phyloP scores from a whole-genome alignment of 305 asterid species.

The Plantago coronopus region DNA sequence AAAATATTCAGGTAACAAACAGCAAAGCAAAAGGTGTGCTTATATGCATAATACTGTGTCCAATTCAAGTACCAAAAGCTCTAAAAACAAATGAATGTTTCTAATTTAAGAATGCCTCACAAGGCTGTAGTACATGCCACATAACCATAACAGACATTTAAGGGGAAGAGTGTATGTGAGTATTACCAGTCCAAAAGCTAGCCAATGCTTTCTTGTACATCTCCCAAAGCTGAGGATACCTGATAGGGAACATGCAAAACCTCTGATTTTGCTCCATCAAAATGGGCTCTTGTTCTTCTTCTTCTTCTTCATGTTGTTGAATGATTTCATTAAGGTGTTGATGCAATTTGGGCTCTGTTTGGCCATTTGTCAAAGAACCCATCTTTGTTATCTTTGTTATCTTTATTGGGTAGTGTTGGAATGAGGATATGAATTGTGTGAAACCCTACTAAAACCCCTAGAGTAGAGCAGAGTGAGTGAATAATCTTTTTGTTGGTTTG shows the following conservation, averaged over 20 bases:
- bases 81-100: too few species aligned
- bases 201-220: slow-evolving; percentile 74
- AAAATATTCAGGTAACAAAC: too few species aligned
- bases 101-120: too few species aligned
- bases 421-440: slow-evolving; percentile 8
- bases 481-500: too few species aligned
- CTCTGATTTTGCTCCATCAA: slow-evolving; percentile 58
- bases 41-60: too few species aligned
- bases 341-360: slow-evolving; percentile 23
- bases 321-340: slow-evolving; percentile 25
- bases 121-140: too few species aligned
- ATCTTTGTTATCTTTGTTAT: slow-evolving; percentile 30
- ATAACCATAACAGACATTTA: too few species aligned
- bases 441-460: slow-evolving; percentile 41
- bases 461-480: not conserved
- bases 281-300: slow-evolving; percentile 49
- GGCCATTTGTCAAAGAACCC: slow-evolving; percentile 55
- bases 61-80: too few species aligned
- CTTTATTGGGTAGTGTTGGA: too few species aligned
- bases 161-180: not conserved
- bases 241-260: slow-evolving; percentile 65
- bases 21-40: too few species aligned
- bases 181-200: slow-evolving; percentile 69
- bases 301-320: slow-evolving; percentile 24
- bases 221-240: slow-evolving; percentile 69